Base-by-base conservation (phyloP, 495 filamentous ascomycete species). In the Cercophora sp. region DNA sequence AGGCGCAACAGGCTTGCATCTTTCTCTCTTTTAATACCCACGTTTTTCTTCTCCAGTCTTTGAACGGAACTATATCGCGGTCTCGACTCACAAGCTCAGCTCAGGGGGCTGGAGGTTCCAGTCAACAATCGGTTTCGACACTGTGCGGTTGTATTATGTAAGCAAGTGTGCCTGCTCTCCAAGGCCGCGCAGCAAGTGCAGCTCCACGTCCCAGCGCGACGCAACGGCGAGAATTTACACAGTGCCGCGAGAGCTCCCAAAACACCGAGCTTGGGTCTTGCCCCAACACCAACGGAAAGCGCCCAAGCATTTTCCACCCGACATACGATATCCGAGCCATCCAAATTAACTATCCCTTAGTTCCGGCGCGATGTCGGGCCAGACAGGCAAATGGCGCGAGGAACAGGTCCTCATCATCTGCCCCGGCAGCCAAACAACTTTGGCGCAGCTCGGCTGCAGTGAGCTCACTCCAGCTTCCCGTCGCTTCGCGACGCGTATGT, bases 401-500 rank as follows among this genome's bases (percentile, higher is more conserved):
- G 78, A 81, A 39, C 74, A 77, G 62, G 56, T 78, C 43, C 71
- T 78, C 52, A 81, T 98, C 70, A 92, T 98, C 74, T 89, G 88
- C 68, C 93, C 94, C 34, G 93, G 93, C 61, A 96, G 91, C 63
- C 85, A 89, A 68, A 91, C 86, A 51, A 96, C 91, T 55, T 82
- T 96, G 66, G 94, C 92, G 56, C 93, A 96, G 75, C 79, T 96
- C 16, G 93, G 93, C 40, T 85, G 95, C 32, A 85, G 86, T 48
- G 93, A 98, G 72, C 91, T 96, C 63, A 92, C 89, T 8, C 92
- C 90, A 5, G 87, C 93, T 19, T 79, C 81, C 40, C 75, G 86
- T 64, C 85, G 88, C 56, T 79, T 96, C 58, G 82, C 85, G 15
- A 95, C 91, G 60, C 86, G 93, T 73, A 94, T 98, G 90, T 98